Evolutionary conservation across 78 protist genomes (phyloP).

Genomic region (Trichosphaerium sp.): DNA sequence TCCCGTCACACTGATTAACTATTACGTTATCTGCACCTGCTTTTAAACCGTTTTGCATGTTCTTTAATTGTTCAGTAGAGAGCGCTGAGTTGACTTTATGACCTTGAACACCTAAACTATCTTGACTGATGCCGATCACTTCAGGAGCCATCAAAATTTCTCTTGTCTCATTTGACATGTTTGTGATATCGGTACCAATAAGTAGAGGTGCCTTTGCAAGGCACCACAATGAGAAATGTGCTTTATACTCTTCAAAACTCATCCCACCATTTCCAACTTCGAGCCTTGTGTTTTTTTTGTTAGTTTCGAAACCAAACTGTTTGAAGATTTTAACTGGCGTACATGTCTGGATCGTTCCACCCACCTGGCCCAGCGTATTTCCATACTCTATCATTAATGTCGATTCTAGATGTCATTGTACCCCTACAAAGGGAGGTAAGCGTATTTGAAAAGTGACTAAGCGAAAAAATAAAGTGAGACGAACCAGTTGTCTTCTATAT

Average conservation of each 20-base stretch:
- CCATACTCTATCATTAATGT: background rate
- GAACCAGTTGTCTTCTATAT: background rate
- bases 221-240: slow-evolving; percentile 56
- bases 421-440: background rate
- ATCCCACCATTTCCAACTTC: slow-evolving; percentile 61
- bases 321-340: background rate
- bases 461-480: background rate
- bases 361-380: slow-evolving; percentile 30
- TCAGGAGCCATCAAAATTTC: slow-evolving; percentile 26
- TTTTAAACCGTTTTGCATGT: no score
- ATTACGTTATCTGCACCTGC: no score
- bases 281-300: background rate
- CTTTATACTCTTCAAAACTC: slow-evolving; percentile 2
- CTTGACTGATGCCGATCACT: slow-evolving; percentile 53
- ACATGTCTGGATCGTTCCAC: slow-evolving; percentile 58
- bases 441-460: background rate
- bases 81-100: background rate
- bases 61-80: no score
- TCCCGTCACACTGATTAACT: no score
- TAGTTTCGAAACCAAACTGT: background rate
- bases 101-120: slow-evolving; percentile 56
- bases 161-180: slow-evolving; percentile 16
- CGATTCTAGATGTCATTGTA: background rate
- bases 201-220: slow-evolving; percentile 52
- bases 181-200: slow-evolving; percentile 45